These are phyloP conservation scores for Xylaria sp. DNA, from an alignment of 2,329 filamentous ascomycete genomes.

Conservation along the genomic window DNA sequence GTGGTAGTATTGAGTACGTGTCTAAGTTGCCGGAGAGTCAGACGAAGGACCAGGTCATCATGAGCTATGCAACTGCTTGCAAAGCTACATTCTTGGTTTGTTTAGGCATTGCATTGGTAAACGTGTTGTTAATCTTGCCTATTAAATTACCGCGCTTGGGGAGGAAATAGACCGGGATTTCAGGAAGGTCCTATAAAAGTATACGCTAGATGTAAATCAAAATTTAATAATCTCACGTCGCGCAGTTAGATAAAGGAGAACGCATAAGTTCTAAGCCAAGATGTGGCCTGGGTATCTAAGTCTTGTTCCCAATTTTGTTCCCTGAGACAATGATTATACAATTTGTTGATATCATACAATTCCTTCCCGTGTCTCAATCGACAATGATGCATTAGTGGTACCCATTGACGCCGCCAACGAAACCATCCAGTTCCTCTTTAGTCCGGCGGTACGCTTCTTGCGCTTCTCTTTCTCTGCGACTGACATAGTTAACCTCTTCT, in stretches of 20 bases:
- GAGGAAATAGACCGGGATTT: slow-evolving; percentile 25
- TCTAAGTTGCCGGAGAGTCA: slow-evolving; percentile 46
- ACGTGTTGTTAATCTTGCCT: slow-evolving; percentile 54
- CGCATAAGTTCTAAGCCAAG: not conserved
- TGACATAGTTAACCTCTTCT: slow-evolving; percentile 83
- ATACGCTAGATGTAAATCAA: not conserved
- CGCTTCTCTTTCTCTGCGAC: slow-evolving; percentile 82
- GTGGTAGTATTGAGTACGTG: slow-evolving; percentile 61
- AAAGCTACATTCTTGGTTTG: slow-evolving; percentile 53
- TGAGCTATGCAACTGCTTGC: slow-evolving; percentile 59
- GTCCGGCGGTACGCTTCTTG: slow-evolving; percentile 82
- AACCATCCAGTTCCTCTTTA: slow-evolving; percentile 75
- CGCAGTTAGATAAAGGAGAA: not conserved
- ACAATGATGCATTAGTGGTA: slow-evolving; percentile 27
- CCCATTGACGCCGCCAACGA: slow-evolving; percentile 51
- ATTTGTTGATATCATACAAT: slow-evolving; percentile 25
- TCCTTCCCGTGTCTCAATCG: slow-evolving; percentile 4
- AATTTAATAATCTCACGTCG: not conserved
- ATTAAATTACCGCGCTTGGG: slow-evolving; percentile 61
- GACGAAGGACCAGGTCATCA: slow-evolving; percentile 59
- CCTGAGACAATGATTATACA: slow-evolving; percentile 21
- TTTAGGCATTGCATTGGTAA: slow-evolving; percentile 53
- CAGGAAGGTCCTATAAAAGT: slow-evolving; percentile 40
- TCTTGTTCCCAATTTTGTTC: slow-evolving; percentile 11
- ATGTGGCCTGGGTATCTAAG: slow-evolving; percentile 13